A percentile compares a stretch with the other conserved stretches of the same genome.
Conservation (phyloP, 2,329 filamentous ascomycete genomes). For the Furcasterigmium sp. region DNA sequence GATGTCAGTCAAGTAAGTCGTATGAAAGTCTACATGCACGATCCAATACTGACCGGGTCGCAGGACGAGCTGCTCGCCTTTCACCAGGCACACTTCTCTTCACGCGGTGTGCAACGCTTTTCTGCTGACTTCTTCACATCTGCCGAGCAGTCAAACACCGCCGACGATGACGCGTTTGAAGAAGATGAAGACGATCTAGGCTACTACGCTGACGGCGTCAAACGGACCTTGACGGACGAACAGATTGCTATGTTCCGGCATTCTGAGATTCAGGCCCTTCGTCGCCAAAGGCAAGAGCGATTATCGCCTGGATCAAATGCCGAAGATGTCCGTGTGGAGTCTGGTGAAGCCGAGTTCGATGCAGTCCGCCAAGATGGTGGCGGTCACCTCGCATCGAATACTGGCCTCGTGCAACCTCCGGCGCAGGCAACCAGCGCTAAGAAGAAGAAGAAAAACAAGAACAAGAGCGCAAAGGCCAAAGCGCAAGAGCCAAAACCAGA, state of each 20-base stretch:
- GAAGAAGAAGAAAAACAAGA: conserved; percentile 33
- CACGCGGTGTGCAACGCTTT: conserved; percentile 39
- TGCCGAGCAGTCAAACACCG: conserved; percentile 15
- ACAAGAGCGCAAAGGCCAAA: conserved; percentile 28
- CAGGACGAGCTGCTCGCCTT: conserved; percentile 58
- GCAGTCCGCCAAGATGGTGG: conserved; percentile 1
- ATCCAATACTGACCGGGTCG: conserved; percentile 8
- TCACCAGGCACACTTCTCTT: conserved; percentile 54
- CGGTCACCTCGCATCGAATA: neutral
- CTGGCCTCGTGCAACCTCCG: too few species aligned
- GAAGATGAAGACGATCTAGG: conserved; percentile 67
- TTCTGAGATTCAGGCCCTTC: conserved; percentile 72
- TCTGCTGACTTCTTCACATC: conserved; percentile 36
- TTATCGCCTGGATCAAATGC: neutral
- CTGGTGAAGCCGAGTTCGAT: conserved; percentile 26
- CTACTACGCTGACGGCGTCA: conserved; percentile 80
- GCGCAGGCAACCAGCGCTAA: conserved; percentile 3
- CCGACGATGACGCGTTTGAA: conserved; percentile 21
- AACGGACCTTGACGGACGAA: conserved; percentile 85
- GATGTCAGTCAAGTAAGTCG: too few species aligned
- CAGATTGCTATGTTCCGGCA: conserved; percentile 89
- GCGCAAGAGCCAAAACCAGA: conserved; percentile 51
- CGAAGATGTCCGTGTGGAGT: conserved; percentile 26
- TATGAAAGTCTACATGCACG: too few species aligned
- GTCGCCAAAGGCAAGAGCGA: conserved; percentile 38